These are phyloP conservation scores for Raphanus sativus DNA, from an alignment of 345 rosid species.

Conservation along the genomic window DNA sequence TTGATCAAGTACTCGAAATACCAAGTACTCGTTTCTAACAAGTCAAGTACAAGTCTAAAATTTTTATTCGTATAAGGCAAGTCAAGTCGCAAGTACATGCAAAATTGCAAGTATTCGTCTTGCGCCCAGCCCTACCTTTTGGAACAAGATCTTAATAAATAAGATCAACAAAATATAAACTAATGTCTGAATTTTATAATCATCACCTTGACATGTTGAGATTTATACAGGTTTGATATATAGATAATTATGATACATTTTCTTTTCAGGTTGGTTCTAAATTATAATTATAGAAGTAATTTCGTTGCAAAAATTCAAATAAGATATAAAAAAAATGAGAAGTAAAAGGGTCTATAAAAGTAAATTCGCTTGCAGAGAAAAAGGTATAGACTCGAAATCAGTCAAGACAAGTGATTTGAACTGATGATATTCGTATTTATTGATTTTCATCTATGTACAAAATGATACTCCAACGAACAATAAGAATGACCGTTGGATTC, in stretches of 20 bases:
- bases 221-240: background rate
- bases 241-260: background rate
- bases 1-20: too few relatives aligned
- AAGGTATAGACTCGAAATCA: background rate
- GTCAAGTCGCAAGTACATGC: too few relatives aligned
- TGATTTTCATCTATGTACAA: background rate
- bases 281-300: background rate
- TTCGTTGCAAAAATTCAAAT: background rate
- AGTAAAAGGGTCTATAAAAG: background rate
- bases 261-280: background rate
- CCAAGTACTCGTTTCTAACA: too few relatives aligned
- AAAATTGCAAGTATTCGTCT: too few relatives aligned
- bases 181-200: background rate
- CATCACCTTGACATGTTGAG: background rate
- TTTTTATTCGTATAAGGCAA: too few relatives aligned
- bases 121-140: too few relatives aligned
- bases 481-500: slow-evolving; percentile 35
- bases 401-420: slow-evolving; percentile 12
- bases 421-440: background rate
- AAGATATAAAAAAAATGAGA: background rate
- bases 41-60: too few relatives aligned
- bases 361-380: background rate
- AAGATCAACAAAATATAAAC: background rate
- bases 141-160: background rate
- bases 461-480: slow-evolving; percentile 25